These are phyloP conservation scores for Tuctoria greenei DNA, from an alignment of 176 grass and related monocot genomes.

Conservation along the genomic window DNA sequence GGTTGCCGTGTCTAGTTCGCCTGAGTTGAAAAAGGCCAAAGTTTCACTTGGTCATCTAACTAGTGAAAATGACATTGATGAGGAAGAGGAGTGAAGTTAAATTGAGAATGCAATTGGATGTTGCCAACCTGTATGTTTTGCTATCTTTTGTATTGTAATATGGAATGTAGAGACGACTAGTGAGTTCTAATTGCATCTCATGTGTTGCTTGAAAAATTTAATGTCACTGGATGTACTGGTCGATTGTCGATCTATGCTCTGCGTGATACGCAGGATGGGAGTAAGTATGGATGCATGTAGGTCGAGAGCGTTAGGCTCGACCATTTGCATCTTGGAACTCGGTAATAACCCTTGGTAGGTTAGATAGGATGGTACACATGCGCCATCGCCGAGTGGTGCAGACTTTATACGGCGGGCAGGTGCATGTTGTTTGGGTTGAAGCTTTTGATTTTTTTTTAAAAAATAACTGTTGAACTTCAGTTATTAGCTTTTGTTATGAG, in stretches of 20 bases:
- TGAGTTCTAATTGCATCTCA: neutral
- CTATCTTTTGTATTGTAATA: neutral
- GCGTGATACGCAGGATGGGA: too few relatives aligned
- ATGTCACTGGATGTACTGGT: neutral
- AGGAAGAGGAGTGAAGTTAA: conserved; percentile 28
- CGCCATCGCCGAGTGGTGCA: too few relatives aligned
- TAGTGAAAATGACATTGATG: conserved; percentile 60
- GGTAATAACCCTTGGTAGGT: too few relatives aligned
- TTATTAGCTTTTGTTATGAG: too few relatives aligned
- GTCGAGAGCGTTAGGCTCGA: too few relatives aligned
- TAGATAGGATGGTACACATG: too few relatives aligned
- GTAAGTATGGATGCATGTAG: too few relatives aligned
- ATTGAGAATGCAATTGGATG: neutral
- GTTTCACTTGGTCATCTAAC: conserved; percentile 83
- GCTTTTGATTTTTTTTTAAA: too few relatives aligned
- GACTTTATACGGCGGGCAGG: too few relatives aligned
- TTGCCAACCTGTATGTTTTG: neutral
- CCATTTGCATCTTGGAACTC: too few relatives aligned
- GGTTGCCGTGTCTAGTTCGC: conserved; percentile 4
- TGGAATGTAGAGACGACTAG: neutral
- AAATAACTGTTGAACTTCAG: too few relatives aligned
- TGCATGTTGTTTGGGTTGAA: too few relatives aligned
- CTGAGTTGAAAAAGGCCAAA: conserved; percentile 56
- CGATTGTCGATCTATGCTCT: neutral
- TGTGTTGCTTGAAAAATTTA: neutral